Percentiles rank a stretch among this genome's conserved stretches.
Conservation (phyloP, 768 basidiomycete species). For the Auricularia cornea region DNA sequence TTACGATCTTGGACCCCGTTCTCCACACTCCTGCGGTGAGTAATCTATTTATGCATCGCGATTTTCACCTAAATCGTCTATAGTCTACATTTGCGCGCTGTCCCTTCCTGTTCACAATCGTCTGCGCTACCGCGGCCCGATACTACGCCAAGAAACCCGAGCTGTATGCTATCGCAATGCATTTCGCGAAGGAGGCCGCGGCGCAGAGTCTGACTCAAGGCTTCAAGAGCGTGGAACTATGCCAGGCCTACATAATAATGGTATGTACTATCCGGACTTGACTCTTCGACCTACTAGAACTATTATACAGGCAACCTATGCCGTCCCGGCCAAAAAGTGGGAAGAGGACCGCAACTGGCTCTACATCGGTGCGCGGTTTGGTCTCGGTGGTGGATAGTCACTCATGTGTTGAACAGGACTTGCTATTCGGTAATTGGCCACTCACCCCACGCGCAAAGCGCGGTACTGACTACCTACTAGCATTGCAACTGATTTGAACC, state of each 20-base stretch:
- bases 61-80: not conserved
- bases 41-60: conserved; percentile 11
- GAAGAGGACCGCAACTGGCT: conserved; percentile 89
- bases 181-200: conserved; percentile 76
- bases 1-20: conserved; percentile 71
- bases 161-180: conserved; percentile 83
- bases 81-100: conserved; percentile 64
- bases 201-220: conserved; percentile 51
- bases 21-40: conserved; percentile 62
- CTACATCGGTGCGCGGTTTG: conserved; percentile 48
- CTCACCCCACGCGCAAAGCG: conserved; percentile 1
- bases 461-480: conserved; percentile 23
- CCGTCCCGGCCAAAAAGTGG: conserved; percentile 73
- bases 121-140: conserved; percentile 80
- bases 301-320: conserved; percentile 59
- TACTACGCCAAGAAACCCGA: conserved; percentile 74
- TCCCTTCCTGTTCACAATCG: conserved; percentile 86
- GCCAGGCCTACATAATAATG: conserved; percentile 88
- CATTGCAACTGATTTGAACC: conserved; percentile 82
- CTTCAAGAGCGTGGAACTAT: conserved; percentile 66
- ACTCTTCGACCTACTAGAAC: too few species aligned
- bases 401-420: too few species aligned
- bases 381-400: too few species aligned
- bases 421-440: conserved; percentile 53
- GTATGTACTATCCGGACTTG: not conserved